phyloP scores from a whole-genome alignment of 495 filamentous ascomycete species.

The Platismatia glauca region DNA sequence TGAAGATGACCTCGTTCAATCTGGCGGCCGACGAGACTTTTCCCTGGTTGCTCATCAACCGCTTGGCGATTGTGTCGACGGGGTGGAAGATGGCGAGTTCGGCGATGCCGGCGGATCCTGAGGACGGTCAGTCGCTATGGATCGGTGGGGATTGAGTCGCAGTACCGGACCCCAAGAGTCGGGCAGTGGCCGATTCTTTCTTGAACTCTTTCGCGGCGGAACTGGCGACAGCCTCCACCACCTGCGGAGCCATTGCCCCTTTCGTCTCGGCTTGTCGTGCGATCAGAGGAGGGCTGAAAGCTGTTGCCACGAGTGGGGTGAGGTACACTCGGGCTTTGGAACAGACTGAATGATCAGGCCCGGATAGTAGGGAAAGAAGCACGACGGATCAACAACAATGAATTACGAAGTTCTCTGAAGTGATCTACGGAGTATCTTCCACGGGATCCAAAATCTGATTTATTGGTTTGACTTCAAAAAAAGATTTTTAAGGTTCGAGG shows the following conservation, averaged over 20 bases:
- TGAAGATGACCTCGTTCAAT: conserved; percentile 89
- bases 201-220: conserved; percentile 57
- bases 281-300: not conserved
- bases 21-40: conserved; percentile 51
- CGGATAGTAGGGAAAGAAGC: not conserved
- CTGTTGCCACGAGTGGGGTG: not conserved
- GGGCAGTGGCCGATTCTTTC: conserved; percentile 81
- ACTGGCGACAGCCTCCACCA: conserved; percentile 38
- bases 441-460: no score
- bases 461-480: no score
- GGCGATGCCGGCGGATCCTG: conserved; percentile 89
- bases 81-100: conserved; percentile 96
- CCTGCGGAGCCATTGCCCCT: conserved; percentile 41
- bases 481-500: not conserved
- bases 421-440: no score
- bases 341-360: not conserved
- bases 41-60: conserved; percentile 96
- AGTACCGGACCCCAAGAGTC: conserved; percentile 85
- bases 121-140: conserved; percentile 12
- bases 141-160: not conserved
- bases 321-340: not conserved
- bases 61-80: conserved; percentile 96
- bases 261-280: not conserved
- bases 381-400: not conserved
- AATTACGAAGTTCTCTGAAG: no score